Base-by-base conservation (phyloP, 2,329 filamentous ascomycete species). In the Aspergillus alliaceus region DNA sequence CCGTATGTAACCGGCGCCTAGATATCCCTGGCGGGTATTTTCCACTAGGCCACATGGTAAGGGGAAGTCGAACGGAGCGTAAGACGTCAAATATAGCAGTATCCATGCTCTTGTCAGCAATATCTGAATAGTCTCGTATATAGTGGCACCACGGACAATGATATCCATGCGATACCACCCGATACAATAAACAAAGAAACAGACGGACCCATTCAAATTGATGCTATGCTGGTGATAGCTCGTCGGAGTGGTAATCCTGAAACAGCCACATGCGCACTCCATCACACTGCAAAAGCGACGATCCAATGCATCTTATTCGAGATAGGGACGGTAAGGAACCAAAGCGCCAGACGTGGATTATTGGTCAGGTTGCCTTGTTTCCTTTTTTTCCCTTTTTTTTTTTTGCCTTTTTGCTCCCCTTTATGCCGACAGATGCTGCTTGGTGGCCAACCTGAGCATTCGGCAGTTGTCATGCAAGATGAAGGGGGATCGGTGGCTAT, bases 1-100 rank as follows among this genome's bases (percentile, higher is more conserved):
- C 51, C 51, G 51, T 18, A 47, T 25, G 18, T 54, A 54, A 54
- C 51, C 51, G 51, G 35, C 51, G 27, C 40, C 40, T 34, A 53
- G 32, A 27, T 32, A 31, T 32, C 27, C 4, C 40, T 8, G 44
- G 44, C 44, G 44, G 44, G 20, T 48, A 48, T 31, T 20, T 24
- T 18, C 40, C 29, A 48, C 14, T 31, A 14, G n/a, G 18, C 44
- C 44, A 48, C 27, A 48, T 48, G 44, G 44, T 22, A 9, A 20
- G 44, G n/a, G 29, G n/a, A 31, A 31, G 40, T 12, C 15, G 44
- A 31, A 32, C 27, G n/a, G 18, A 32, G 25, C 27, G 32, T 27
- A 44, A 44, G 24, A n/a, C 6, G 24, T n/a, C 40, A 25, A 11
- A 14, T 44, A n/a, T 18, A 18, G 24, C 15, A n/a, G 22, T 18